Conservation (phyloP, 2,329 filamentous ascomycete genomes). For the Alternaria sp. region DNA sequence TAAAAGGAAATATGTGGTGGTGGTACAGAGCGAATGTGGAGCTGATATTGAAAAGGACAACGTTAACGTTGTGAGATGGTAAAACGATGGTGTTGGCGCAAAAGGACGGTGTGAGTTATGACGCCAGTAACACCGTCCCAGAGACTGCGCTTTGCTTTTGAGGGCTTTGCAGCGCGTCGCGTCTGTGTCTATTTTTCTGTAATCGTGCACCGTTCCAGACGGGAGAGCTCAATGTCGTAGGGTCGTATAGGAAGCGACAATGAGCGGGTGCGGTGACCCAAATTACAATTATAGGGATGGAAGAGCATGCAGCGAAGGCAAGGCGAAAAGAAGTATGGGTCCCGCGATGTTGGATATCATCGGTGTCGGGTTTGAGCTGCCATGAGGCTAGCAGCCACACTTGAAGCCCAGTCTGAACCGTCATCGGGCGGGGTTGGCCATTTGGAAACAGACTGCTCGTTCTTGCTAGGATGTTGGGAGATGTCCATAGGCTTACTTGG, state of each 20-base stretch:
- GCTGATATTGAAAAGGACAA: slow-evolving; percentile 31
- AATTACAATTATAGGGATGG: slow-evolving; percentile 46
- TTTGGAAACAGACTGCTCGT: slow-evolving; percentile 66
- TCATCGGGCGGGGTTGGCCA: slow-evolving; percentile 97
- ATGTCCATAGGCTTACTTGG: slow-evolving; percentile 77
- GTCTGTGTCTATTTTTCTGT: slow-evolving; percentile 34
- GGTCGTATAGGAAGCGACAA: slow-evolving; percentile 47
- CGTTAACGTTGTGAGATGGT: slow-evolving; percentile 30
- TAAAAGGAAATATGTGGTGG: slow-evolving; percentile 33
- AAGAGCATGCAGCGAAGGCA: slow-evolving; percentile 41
- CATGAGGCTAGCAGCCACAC: slow-evolving; percentile 75
- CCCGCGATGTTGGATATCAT: slow-evolving; percentile 30
- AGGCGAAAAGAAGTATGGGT: slow-evolving; percentile 28
- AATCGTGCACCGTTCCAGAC: slow-evolving; percentile 51
- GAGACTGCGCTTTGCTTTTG: slow-evolving; percentile 38
- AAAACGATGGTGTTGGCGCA: slow-evolving; percentile 35
- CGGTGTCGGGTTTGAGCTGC: slow-evolving; percentile 51
- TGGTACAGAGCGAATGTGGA: slow-evolving; percentile 36
- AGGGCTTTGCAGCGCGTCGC: slow-evolving; percentile 30
- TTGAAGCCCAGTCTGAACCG: slow-evolving; percentile 81
- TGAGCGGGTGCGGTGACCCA: slow-evolving; percentile 39
- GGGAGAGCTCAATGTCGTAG: slow-evolving; percentile 46
- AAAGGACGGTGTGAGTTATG: slow-evolving; percentile 28
- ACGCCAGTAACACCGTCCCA: slow-evolving; percentile 46
- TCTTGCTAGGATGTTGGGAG: slow-evolving; percentile 54